Evolutionary conservation across 2,329 filamentous ascomycete species (phyloP).

Genomic region (Cladosporium sp.): DNA sequence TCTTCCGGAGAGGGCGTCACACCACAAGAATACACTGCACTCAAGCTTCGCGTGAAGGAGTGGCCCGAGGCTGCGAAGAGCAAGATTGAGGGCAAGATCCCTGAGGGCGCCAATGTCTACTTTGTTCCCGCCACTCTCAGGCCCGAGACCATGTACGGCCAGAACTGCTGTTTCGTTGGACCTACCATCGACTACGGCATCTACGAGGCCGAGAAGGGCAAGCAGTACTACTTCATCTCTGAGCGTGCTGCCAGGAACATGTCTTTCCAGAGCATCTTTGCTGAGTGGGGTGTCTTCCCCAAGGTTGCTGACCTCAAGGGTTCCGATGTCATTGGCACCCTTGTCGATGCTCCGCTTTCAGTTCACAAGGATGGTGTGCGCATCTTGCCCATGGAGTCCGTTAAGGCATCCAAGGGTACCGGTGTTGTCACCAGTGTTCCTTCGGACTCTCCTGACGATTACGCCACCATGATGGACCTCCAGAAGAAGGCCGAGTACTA

Average conservation of each 20-base stretch:
- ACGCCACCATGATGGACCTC: constrained; percentile 82
- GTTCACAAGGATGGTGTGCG: constrained; percentile 80
- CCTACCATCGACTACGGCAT: constrained; percentile 88
- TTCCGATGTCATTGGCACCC: constrained; percentile 80
- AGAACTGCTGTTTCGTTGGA: constrained; percentile 92
- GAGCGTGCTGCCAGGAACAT: constrained; percentile 88
- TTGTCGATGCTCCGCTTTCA: constrained; percentile 86
- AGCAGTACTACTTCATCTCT: constrained; percentile 80
- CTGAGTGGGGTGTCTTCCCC: constrained; percentile 72
- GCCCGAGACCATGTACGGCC: constrained; percentile 98
- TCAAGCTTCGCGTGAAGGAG: constrained; percentile 89
- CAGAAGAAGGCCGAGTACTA: constrained; percentile 96
- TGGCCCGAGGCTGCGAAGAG: constrained; percentile 79
- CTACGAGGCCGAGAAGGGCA: constrained; percentile 65
- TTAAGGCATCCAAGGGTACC: constrained; percentile 90
- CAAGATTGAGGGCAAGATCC: constrained; percentile 74
- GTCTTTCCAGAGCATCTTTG: constrained; percentile 88
- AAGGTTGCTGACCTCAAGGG: constrained; percentile 76
- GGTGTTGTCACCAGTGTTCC: constrained; percentile 95
- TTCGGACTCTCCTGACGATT: constrained; percentile 95
- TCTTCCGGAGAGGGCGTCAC: constrained; percentile 78
- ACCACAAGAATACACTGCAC: constrained; percentile 86
- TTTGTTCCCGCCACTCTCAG: constrained; percentile 89
- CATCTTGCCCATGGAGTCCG: constrained; percentile 92
- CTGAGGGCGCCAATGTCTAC: constrained; percentile 77